A percentile compares a stretch with the other conserved stretches of the same genome.
Conservation (phyloP, 2,329 filamentous ascomycete genomes). For the Colletotrichum lini region DNA sequence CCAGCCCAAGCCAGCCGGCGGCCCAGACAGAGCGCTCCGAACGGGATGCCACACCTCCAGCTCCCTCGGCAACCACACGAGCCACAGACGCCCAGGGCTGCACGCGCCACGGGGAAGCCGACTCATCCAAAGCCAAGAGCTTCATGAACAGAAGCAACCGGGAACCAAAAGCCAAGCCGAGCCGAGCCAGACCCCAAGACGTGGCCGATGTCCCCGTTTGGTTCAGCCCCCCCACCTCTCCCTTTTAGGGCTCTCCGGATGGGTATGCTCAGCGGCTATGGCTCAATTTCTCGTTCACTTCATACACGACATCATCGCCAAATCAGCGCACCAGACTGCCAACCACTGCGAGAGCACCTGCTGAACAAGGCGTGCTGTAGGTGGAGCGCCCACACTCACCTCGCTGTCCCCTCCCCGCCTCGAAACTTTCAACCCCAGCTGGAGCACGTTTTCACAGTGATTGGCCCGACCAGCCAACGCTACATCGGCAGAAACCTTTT, state of each 20-base stretch:
- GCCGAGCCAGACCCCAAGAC: conserved; percentile 29
- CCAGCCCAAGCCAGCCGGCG: conserved; percentile 37
- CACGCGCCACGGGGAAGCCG: conserved; percentile 41
- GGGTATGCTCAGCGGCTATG: conserved; percentile 19
- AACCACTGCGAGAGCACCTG: conserved; percentile 21
- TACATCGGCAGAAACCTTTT: conserved; percentile 40
- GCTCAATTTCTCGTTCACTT: neutral
- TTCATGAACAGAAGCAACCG: conserved; percentile 26
- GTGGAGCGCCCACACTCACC: conserved; percentile 28
- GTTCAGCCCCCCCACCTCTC: neutral
- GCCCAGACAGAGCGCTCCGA: conserved; percentile 25
- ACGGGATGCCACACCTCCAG: conserved; percentile 26
- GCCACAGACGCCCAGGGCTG: conserved; percentile 33
- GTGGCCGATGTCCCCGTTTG: conserved; percentile 10
- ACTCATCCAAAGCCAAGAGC: conserved; percentile 38
- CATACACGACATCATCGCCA: neutral
- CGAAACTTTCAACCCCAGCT: conserved; percentile 25
- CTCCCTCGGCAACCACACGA: conserved; percentile 25
- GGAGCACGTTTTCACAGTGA: conserved; percentile 27
- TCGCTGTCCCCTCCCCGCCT: conserved; percentile 30
- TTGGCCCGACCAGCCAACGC: conserved; percentile 31
- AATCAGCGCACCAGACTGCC: conserved; percentile 11
- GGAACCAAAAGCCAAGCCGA: conserved; percentile 27
- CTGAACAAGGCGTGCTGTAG: conserved; percentile 33
- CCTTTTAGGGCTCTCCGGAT: neutral